Evolutionary conservation across 495 filamentous ascomycete genomes (phyloP).

Genomic region (Penicillium lividum): DNA sequence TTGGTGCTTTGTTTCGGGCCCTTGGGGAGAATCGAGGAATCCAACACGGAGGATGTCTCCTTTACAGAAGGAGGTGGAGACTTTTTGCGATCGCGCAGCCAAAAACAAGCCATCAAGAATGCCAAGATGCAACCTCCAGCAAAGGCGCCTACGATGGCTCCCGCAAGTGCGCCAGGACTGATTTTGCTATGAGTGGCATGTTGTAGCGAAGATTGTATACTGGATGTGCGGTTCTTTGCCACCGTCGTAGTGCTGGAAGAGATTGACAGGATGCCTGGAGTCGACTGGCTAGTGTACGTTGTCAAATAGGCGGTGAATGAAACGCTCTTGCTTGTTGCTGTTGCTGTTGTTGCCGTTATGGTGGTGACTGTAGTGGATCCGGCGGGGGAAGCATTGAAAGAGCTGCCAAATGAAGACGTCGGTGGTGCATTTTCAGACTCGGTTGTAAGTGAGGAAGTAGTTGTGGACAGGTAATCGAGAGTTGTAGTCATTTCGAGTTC

Average conservation of each 20-base stretch:
- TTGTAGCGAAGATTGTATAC: neutral
- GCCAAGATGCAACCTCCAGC: conserved; percentile 30
- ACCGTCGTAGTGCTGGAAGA: neutral
- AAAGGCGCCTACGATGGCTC: conserved; percentile 32
- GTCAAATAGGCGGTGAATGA: neutral
- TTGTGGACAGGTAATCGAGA: neutral
- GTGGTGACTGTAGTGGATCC: neutral
- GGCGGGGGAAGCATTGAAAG: neutral
- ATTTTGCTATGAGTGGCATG: conserved; percentile 1
- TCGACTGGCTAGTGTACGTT: neutral
- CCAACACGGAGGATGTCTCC: neutral
- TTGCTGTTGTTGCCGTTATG: neutral
- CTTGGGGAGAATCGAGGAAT: neutral
- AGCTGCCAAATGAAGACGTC: too few relatives aligned
- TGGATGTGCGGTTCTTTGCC: neutral
- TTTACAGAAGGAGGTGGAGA: neutral
- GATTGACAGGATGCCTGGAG: neutral
- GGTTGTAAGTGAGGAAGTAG: neutral
- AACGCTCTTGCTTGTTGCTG: neutral
- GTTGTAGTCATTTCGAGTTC: neutral
- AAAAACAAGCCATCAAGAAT: conserved; percentile 24
- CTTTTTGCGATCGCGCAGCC: conserved; percentile 15
- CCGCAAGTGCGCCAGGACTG: conserved; percentile 30
- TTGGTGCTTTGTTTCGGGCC: neutral
- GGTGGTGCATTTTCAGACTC: too few relatives aligned